Percentiles rank a stretch among this genome's conserved stretches.
Evolutionary conservation across 2,329 filamentous ascomycete genomes (phyloP).

Genomic region (Penicillium sp.): DNA sequence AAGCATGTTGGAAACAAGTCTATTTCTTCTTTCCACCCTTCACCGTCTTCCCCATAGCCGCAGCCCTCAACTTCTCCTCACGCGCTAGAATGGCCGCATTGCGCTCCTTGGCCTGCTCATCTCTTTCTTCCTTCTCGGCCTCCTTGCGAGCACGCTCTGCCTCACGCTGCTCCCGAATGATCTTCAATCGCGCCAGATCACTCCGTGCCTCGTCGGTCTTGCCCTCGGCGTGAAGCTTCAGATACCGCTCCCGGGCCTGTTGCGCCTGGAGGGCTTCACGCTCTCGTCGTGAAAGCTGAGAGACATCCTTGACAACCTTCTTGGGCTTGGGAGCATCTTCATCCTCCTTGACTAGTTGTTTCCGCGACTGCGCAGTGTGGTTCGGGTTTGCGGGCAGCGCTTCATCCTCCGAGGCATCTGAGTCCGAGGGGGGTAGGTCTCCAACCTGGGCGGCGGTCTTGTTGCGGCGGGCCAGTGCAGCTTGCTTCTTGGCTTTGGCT

Average conservation of each 20-base stretch:
- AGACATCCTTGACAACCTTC: constrained; percentile 41
- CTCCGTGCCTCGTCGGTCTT: constrained; percentile 96
- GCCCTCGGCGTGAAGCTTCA: constrained; percentile 87
- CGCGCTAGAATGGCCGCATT: constrained; percentile 33
- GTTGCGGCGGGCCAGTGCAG: constrained; percentile 76
- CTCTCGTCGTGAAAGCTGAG: constrained; percentile 66
- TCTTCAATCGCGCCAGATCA: constrained; percentile 77
- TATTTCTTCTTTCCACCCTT: constrained; percentile 36
- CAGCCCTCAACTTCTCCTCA: constrained; percentile 42
- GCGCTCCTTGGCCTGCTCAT: constrained; percentile 40
- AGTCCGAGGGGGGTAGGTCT: constrained; percentile 76
- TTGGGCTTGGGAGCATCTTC: constrained; percentile 51
- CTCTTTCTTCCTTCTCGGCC: constrained; percentile 63
- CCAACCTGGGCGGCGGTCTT: constrained; percentile 73
- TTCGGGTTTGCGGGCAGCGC: constrained; percentile 79
- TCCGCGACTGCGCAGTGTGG: constrained; percentile 67
- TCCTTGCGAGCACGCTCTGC: constrained; percentile 79
- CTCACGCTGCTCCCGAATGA: constrained; percentile 84
- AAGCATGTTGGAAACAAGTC: not conserved
- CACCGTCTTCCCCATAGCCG: constrained; percentile 35
- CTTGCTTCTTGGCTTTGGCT: constrained; percentile 88
- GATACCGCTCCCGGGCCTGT: constrained; percentile 84
- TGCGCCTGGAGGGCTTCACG: constrained; percentile 80
- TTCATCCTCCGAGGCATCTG: constrained; percentile 46
- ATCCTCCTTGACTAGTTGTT: constrained; percentile 67